Base-by-base conservation (phyloP, 2,329 filamentous ascomycete species). In the Emmonsiellopsis sp. region DNA sequence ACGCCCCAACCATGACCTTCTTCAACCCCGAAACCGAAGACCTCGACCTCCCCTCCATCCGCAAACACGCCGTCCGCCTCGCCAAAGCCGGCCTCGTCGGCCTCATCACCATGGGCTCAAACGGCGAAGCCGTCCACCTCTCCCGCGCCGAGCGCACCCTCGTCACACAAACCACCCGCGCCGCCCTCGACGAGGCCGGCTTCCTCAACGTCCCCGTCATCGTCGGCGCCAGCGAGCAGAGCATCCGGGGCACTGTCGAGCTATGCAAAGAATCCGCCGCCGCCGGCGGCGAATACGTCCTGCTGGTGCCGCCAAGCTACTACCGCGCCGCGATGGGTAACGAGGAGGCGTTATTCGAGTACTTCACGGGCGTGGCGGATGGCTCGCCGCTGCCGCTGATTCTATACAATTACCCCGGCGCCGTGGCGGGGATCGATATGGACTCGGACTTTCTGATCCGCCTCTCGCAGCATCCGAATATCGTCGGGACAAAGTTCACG, bases 1-100 rank as follows among this genome's bases (percentile, higher is more conserved):
- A 93, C 71, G 87, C 87, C 56, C 89, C 89, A 31, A 92, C 87
- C 56, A 89, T 92, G 85, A 94, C 88, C 64, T 94, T 94, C 70
- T 94, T 94, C 76, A 76, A 91, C 71, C 78, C 85, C 6, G 80
- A 84, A 58, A 92, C 87, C 47, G 88, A 94, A 71, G 87, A 93
- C 49, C 79, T 94, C 63, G 88, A 95, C 65, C 83, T 91, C 58
- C 77, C 86, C 37, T 80, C 81, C 56, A 87, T 93, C 73, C 87
- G 88, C 71, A 85, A 81, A 65, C 88, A 94, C 65, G 86, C 87
- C 32, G 81, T 87, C 61, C 85, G 88, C 47, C 81, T 94, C 45
- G 85, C 84, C 40, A 77, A 83, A 66, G 86, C 82, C 55, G 89
- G 89, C 8, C 81, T 95, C 10, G 87, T 84, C 48, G 89, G 89